Evolutionary conservation across 2,329 filamentous ascomycete genomes (phyloP).

Genomic region (Xylariaceae sp.): DNA sequence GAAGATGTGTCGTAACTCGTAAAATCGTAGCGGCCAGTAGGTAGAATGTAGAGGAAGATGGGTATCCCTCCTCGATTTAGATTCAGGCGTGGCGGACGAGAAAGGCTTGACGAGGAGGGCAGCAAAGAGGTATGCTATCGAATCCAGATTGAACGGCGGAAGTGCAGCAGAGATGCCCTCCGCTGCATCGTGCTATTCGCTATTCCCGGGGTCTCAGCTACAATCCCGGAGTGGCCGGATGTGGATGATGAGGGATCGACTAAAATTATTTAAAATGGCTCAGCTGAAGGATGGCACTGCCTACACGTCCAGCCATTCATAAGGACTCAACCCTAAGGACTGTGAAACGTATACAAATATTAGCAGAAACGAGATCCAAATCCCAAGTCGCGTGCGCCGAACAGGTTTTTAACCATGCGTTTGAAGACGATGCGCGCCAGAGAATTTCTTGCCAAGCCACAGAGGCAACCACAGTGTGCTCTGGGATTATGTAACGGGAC

Average conservation of each 20-base stretch:
- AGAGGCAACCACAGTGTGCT: background rate
- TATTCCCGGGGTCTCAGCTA: slow-evolving; percentile 6
- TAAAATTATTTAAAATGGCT: background rate
- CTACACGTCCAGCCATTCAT: background rate
- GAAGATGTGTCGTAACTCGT: slow-evolving; percentile 45
- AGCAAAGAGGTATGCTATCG: slow-evolving; percentile 39
- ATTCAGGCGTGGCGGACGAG: slow-evolving; percentile 32
- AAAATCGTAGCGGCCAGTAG: slow-evolving; percentile 45
- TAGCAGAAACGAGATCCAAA: background rate
- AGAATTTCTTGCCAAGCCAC: slow-evolving; percentile 12
- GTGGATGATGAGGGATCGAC: background rate
- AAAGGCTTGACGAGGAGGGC: slow-evolving; percentile 33
- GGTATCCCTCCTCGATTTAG: slow-evolving; percentile 46
- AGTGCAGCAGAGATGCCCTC: slow-evolving; percentile 53
- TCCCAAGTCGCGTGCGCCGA: slow-evolving; percentile 3
- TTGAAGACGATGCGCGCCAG: background rate
- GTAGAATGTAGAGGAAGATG: slow-evolving; percentile 41
- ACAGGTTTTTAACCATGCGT: background rate
- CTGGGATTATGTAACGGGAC: background rate
- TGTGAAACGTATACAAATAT: background rate
- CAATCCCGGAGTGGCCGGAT: slow-evolving; percentile 6
- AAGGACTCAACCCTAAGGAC: background rate
- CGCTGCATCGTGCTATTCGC: slow-evolving; percentile 46
- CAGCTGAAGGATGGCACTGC: background rate
- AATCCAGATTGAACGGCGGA: slow-evolving; percentile 51